Evolutionary conservation across 2,329 filamentous ascomycete genomes (phyloP).

Genomic region (Clonostachys byssicola): DNA sequence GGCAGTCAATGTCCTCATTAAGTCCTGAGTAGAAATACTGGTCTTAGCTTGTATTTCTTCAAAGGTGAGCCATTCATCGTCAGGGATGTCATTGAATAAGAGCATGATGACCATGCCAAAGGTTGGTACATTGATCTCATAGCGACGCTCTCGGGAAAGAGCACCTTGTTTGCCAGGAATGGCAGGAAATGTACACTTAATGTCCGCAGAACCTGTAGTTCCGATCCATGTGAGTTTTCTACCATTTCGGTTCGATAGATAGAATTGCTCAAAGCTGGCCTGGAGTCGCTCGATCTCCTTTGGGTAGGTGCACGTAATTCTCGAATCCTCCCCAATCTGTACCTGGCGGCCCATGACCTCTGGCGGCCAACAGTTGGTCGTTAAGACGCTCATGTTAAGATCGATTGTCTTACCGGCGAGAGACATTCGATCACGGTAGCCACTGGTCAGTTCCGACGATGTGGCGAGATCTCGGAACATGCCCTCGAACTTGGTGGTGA

Average conservation of each 20-base stretch:
- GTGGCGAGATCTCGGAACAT: slow-evolving; percentile 98
- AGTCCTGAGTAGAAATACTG: slow-evolving; percentile 69
- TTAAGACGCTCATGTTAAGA: slow-evolving; percentile 79
- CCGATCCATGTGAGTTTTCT: slow-evolving; percentile 81
- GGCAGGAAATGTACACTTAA: slow-evolving; percentile 74
- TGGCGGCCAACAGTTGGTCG: slow-evolving; percentile 91
- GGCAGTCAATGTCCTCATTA: slow-evolving; percentile 75
- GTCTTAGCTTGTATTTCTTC: slow-evolving; percentile 83
- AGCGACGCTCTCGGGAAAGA: slow-evolving; percentile 62
- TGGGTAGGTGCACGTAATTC: slow-evolving; percentile 64
- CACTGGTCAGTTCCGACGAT: slow-evolving; percentile 75
- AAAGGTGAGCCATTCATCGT: slow-evolving; percentile 46
- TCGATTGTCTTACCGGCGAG: slow-evolving; percentile 59
- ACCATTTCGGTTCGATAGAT: slow-evolving; percentile 81
- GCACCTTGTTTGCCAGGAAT: slow-evolving; percentile 63
- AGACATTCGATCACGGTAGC: slow-evolving; percentile 65
- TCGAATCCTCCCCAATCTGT: slow-evolving; percentile 40
- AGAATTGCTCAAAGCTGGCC: slow-evolving; percentile 84
- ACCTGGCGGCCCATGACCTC: slow-evolving; percentile 71
- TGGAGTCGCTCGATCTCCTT: slow-evolving; percentile 70
- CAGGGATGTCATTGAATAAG: slow-evolving; percentile 76
- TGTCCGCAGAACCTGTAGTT: slow-evolving; percentile 73
- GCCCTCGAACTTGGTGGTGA: slow-evolving; percentile 87
- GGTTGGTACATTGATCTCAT: slow-evolving; percentile 89
- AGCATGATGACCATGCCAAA: slow-evolving; percentile 88